Evolutionary conservation across 2,329 filamentous ascomycete genomes (phyloP).

Genomic region (Alternaria consortialis): DNA sequence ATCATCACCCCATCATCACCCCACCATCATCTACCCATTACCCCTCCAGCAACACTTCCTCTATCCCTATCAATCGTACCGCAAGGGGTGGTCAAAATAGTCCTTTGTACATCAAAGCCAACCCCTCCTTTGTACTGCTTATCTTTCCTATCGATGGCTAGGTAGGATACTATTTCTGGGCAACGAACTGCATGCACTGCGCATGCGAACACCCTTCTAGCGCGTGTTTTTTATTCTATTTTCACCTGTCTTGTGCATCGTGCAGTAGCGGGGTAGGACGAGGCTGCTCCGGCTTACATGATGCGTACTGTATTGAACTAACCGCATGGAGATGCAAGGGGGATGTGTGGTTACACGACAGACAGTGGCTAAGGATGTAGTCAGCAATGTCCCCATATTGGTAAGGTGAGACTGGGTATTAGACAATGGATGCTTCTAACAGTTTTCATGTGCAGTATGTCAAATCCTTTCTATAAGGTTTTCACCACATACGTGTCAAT

Average conservation of each 20-base stretch:
- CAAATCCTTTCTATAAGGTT: too few relatives aligned
- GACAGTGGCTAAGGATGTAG: not conserved
- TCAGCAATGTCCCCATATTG: not conserved
- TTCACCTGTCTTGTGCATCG: not conserved
- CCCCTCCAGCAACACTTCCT: not conserved
- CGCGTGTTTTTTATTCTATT: slow-evolving; percentile 3
- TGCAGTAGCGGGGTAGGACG: slow-evolving; percentile 2
- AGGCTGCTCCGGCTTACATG: slow-evolving; percentile 5
- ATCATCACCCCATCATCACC: not conserved
- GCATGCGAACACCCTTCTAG: slow-evolving; percentile 22
- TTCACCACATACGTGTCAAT: too few relatives aligned
- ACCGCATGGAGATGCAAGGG: not conserved
- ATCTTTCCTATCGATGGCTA: not conserved
- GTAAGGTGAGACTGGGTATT: too few relatives aligned
- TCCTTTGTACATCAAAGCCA: not conserved
- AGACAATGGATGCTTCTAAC: too few relatives aligned
- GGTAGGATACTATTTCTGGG: not conserved
- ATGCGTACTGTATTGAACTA: slow-evolving; percentile 11
- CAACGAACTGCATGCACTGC: slow-evolving; percentile 18
- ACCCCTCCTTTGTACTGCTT: not conserved
- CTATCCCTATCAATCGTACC: not conserved
- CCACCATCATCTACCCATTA: not conserved
- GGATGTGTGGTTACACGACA: not conserved
- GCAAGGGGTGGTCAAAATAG: not conserved
- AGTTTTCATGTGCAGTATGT: too few relatives aligned